Base-by-base conservation (phyloP, 139 green algal species). In the Pleodorina starrii region DNA sequence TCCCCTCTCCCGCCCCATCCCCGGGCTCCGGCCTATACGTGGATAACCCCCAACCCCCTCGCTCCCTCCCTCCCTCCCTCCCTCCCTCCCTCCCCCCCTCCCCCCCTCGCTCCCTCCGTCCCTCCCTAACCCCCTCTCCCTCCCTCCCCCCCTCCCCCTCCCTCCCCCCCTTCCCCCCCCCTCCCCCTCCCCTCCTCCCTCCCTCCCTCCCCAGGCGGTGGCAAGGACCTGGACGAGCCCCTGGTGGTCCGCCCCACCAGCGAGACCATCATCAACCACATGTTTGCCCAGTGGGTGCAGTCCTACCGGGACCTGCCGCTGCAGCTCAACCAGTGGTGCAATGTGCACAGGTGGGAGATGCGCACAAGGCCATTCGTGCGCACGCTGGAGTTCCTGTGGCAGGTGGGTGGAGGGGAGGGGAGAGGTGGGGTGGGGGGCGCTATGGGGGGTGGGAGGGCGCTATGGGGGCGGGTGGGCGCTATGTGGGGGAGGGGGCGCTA, bases 241-340 rank as follows among this genome's bases (percentile, higher is more conserved):
- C 96, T 99, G 78, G 98, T 99, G 85, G 97, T 99, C 87, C 94
- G 98, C 23, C 98, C 98, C 66, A 99, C 98, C 48, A 96, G 86
- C 32, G 98, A 99, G 94, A 99, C 98, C 32, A 99, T 99, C 44
- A 95, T 99, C 35, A 99, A 99, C 93, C 96, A 99, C 95, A 99
- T 99, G 97, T 98, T 99, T 17, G 29, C 74, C 38, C 86, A 87
- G 93, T 98, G 96, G 96, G 87, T 98, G 7, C 94, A 98, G 88
- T 94, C 78, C 85, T 98, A 99, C 93, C 93, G 98, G 9, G 98
- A 99, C 94, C 95, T 99, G 88, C 98, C 98, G 14, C 87, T 99
- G 77, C 95, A 97, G 59, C 81, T 99, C 69, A 99, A 99, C 92
- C 97, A 99, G 94, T 99, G 98, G 98, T 96, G 95, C 86, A 99